These are phyloP conservation scores for Alternaria gaisen DNA, from an alignment of 2,329 filamentous ascomycete species.

Conservation along the genomic window DNA sequence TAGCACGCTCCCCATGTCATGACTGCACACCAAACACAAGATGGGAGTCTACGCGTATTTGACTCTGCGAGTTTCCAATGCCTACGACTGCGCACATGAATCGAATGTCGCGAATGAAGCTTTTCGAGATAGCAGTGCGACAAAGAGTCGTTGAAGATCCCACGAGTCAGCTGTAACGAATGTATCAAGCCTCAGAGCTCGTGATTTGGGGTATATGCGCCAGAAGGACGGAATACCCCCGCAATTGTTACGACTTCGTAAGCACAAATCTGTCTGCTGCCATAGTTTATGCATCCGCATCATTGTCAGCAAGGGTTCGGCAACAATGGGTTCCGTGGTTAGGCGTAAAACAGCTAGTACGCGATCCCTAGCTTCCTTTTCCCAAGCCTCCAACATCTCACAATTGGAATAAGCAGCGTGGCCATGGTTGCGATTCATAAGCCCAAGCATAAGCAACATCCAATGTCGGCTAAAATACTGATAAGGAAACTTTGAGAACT, in stretches of 20 bases:
- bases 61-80: background rate
- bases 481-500: constrained; percentile 3
- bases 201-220: background rate
- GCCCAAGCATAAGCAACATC: constrained; percentile 8
- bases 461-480: background rate
- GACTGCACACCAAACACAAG: background rate
- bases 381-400: constrained; percentile 8
- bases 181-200: background rate
- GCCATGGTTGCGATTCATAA: constrained; percentile 12
- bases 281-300: background rate
- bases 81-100: background rate
- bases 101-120: background rate
- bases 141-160: background rate
- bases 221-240: background rate
- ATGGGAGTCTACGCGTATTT: background rate
- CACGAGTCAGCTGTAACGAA: background rate
- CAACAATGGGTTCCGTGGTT: constrained; percentile 6
- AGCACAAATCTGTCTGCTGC: background rate
- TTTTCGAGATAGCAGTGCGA: background rate
- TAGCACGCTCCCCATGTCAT: constrained; percentile 28
- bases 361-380: background rate
- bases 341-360: constrained; percentile 12
- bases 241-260: background rate
- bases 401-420: background rate
- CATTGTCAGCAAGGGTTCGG: constrained; percentile 8